Percentiles rank a stretch among this genome's conserved stretches.
Conservation (phyloP, 768 basidiomycete genomes). For the Mycena alexandri region DNA sequence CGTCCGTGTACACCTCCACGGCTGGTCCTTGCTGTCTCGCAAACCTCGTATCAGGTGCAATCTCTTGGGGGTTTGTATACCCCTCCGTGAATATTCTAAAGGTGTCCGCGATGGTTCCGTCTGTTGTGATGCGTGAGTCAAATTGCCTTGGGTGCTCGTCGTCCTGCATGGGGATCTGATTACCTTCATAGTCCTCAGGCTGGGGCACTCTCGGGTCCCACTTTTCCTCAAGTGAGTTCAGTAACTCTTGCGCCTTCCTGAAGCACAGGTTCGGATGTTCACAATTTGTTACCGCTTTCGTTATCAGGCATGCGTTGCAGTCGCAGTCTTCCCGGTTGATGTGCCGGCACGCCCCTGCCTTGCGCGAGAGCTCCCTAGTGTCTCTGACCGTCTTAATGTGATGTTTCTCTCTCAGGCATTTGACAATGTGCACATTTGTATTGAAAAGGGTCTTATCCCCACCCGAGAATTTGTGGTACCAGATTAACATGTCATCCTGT, state of each 20-base stretch:
- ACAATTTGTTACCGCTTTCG: neutral
- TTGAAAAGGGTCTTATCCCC: neutral
- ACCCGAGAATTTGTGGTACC: neutral
- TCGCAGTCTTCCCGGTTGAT: neutral
- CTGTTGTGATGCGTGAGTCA: neutral
- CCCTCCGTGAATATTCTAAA: neutral
- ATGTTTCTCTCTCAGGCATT: neutral
- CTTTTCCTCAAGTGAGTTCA: neutral
- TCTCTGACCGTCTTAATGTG: neutral
- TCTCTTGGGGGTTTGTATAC: neutral
- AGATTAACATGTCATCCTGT: neutral
- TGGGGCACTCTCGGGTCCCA: neutral
- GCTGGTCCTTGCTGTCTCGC: neutral
- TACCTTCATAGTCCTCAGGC: neutral
- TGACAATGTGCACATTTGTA: neutral
- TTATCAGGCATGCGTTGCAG: neutral
- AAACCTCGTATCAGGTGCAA: neutral
- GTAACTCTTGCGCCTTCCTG: neutral
- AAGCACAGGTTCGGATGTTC: neutral
- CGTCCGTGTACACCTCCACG: slow-evolving; percentile 16
- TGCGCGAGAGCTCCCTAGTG: neutral
- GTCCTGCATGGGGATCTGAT: neutral
- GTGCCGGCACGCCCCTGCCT: neutral
- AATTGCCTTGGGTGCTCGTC: neutral
- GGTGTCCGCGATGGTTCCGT: neutral